phyloP scores from a whole-genome alignment of 2,329 filamentous ascomycete genomes.

The Teratosphaeria nubilosa region DNA sequence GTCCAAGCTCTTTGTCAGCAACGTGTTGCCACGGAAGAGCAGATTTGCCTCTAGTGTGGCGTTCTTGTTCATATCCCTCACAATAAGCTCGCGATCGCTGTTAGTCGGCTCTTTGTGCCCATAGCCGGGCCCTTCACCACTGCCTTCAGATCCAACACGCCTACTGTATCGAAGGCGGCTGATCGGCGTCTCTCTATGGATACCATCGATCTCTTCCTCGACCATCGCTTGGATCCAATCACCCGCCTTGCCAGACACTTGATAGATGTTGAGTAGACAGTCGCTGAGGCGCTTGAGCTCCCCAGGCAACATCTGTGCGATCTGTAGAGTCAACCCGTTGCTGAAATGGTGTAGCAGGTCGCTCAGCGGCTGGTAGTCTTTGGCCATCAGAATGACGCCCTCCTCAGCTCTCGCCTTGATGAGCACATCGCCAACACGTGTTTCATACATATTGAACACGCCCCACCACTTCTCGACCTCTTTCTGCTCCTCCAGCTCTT shows the following conservation, averaged over 20 bases:
- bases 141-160: constrained; percentile 61
- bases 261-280: constrained; percentile 85
- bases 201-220: constrained; percentile 93
- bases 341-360: constrained; percentile 78
- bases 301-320: constrained; percentile 66
- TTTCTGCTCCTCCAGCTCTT: constrained; percentile 65
- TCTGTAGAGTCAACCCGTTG: constrained; percentile 72
- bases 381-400: constrained; percentile 74
- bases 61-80: constrained; percentile 69
- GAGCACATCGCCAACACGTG: constrained; percentile 71
- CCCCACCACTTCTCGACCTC: constrained; percentile 81
- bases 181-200: constrained; percentile 68
- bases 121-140: constrained; percentile 40
- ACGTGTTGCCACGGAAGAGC: constrained; percentile 86
- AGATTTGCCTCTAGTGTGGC: constrained; percentile 83
- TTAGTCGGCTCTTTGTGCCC: constrained; percentile 6
- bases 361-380: constrained; percentile 74
- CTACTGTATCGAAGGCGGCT: constrained; percentile 55
- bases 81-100: constrained; percentile 59
- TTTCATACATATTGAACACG: constrained; percentile 64
- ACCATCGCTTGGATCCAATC: constrained; percentile 91
- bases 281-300: constrained; percentile 75
- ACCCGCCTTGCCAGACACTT: constrained; percentile 71
- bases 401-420: constrained; percentile 79
- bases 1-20: constrained; percentile 87